Base-by-base conservation (phyloP, 495 filamentous ascomycete genomes). In the Alectoria sarmentosa region DNA sequence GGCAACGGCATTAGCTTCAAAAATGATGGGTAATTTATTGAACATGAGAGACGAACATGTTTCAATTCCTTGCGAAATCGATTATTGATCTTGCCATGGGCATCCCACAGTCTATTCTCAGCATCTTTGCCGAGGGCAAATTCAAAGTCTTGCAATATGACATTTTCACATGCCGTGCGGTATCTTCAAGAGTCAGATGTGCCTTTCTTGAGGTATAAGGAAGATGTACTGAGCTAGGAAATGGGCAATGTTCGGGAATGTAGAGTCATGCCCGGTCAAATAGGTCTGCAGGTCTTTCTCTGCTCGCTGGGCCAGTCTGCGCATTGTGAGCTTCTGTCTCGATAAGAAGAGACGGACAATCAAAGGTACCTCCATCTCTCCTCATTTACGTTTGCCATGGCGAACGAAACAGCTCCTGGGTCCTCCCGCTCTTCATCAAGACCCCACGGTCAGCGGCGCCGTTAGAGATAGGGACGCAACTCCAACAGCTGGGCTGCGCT, bases 61-160 rank as follows among this genome's bases (percentile, higher is more conserved):
- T 76, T 74, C 52, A 87, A 74, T 66, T 78, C 76, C 71, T 86
- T 89, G 68, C 88, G 83, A 75, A 90, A 96, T 66, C 84, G 81
- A 68, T 76, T 82, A 71, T 95, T 94, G 66, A 95, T 84, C 65
- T 84, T 83, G 66, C 81, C 78, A 73, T 96, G 93, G 32, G 84
- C 82, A 64, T 86, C 81, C 93, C 93, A 98, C 32, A 98, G 82
- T 60, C 78, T 79, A 46, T 75, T 70, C 73, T 96, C 92, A 38
- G 88, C 82, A 64, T 84, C 77, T 49, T 81, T 77, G 60, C 78
- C 73, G 52, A 79, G 77, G 26, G 90, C 88, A 74, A 84, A 82
- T 64, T 88, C 83, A 69, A 92, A 86, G 72, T 96, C 88, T 70
- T 79, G 71, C 69, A 92, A 86, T 58, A 96, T 84, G 38, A 86